These are phyloP conservation scores for Phaffia australis DNA, from an alignment of 768 basidiomycete genomes.

Conservation along the genomic window DNA sequence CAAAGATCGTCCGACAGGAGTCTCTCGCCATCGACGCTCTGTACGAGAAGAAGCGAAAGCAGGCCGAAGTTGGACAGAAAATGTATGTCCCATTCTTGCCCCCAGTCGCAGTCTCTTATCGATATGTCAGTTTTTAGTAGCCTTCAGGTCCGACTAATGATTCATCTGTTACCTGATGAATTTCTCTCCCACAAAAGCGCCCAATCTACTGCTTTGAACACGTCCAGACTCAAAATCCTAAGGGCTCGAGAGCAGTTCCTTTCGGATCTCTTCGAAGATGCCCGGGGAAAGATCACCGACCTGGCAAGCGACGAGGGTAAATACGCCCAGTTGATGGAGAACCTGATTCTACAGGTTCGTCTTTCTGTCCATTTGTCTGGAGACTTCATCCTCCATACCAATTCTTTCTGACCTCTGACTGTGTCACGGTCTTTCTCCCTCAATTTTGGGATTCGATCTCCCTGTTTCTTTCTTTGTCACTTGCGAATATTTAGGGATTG, in stretches of 20 bases:
- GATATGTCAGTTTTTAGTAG: background rate
- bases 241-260: conserved; percentile 85
- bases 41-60: conserved; percentile 93
- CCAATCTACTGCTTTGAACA: conserved; percentile 92
- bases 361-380: background rate
- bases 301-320: conserved; percentile 56
- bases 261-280: conserved; percentile 70
- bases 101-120: background rate
- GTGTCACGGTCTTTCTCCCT: background rate
- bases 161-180: background rate
- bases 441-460: background rate
- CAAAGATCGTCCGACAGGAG: conserved; percentile 93
- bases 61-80: conserved; percentile 85
- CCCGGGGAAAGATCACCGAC: conserved; percentile 53
- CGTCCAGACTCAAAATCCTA: conserved; percentile 78
- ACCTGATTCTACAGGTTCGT: conserved; percentile 62
- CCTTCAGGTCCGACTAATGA: background rate
- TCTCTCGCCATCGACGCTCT: conserved; percentile 85
- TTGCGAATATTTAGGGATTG: conserved; percentile 45
- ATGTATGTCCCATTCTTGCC: conserved; percentile 51
- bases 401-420: background rate
- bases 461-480: background rate
- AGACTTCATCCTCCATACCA: background rate
- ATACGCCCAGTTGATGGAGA: conserved; percentile 73
- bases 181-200: conserved; percentile 46